These are phyloP conservation scores for Globisporangium ultimum DNA, from an alignment of 352 stramenopile species.

Conservation along the genomic window DNA sequence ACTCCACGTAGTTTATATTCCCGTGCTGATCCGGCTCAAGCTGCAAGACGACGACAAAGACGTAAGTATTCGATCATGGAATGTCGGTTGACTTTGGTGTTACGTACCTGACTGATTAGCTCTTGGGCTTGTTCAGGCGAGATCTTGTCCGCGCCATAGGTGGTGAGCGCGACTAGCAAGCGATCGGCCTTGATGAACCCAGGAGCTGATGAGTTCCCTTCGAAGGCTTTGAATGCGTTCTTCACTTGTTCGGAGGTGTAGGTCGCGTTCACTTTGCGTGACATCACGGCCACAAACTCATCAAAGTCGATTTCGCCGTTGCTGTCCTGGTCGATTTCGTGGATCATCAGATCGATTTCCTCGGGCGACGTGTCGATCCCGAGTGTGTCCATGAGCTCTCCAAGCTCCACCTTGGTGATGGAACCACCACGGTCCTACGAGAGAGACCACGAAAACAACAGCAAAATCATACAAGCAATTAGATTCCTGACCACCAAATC, in stretches of 20 bases:
- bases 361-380: constrained; percentile 91
- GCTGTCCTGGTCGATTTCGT: constrained; percentile 94
- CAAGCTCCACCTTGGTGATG: constrained; percentile 93
- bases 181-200: constrained; percentile 84
- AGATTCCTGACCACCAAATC: background rate
- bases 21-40: constrained; percentile 90
- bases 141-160: constrained; percentile 89
- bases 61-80: background rate
- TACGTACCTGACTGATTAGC: constrained; percentile 80
- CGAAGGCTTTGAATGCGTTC: constrained; percentile 82
- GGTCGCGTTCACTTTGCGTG: constrained; percentile 90
- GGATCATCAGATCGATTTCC: constrained; percentile 95
- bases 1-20: constrained; percentile 93
- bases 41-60: constrained; percentile 27
- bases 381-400: constrained; percentile 92
- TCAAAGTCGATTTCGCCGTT: constrained; percentile 95
- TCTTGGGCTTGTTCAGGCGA: constrained; percentile 89
- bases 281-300: constrained; percentile 95
- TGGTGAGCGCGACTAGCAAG: constrained; percentile 83
- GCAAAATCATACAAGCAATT: background rate
- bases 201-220: constrained; percentile 55
- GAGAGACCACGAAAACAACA: too few species aligned
- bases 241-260: constrained; percentile 94
- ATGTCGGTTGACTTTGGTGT: too few species aligned
- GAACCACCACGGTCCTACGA: constrained; percentile 87